These are phyloP conservation scores for Sanghuangporus sanghuang DNA, from an alignment of 1,284 basidiomycete genomes.

Conservation along the genomic window DNA sequence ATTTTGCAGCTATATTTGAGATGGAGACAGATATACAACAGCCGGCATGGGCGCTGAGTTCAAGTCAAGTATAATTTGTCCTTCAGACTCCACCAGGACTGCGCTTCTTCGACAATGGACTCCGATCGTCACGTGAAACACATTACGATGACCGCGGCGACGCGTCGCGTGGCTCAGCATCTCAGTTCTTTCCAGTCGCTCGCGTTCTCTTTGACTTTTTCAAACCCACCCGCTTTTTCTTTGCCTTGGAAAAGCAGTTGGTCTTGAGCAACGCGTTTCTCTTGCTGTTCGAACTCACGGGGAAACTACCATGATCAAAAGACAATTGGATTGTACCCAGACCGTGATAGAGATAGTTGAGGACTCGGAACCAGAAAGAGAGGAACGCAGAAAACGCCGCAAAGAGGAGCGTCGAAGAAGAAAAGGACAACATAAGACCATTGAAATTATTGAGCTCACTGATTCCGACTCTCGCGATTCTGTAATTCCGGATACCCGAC, in stretches of 20 bases:
- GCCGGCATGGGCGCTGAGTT: not conserved
- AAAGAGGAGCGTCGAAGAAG: slow-evolving; percentile 37
- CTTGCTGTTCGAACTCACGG: not conserved
- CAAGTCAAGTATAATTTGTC: not conserved
- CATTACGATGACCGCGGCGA: not conserved
- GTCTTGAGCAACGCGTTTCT: too few relatives aligned
- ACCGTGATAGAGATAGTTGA: slow-evolving; percentile 42
- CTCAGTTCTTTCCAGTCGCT: not conserved
- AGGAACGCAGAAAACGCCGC: slow-evolving; percentile 32
- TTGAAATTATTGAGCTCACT: slow-evolving; percentile 19
- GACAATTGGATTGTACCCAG: not conserved
- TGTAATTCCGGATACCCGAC: not conserved
- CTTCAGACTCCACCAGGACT: not conserved
- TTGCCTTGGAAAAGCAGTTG: not conserved
- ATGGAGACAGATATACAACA: not conserved
- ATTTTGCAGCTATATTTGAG: not conserved
- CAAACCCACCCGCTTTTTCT: not conserved
- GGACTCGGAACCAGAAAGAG: slow-evolving; percentile 67
- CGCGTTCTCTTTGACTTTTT: not conserved
- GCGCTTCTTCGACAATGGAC: too few relatives aligned
- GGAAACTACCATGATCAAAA: not conserved
- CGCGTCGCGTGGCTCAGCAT: slow-evolving; percentile 1
- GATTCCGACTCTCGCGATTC: not conserved
- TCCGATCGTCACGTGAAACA: not conserved
- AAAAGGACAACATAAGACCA: slow-evolving; percentile 7